phyloP scores from a whole-genome alignment of 345 rosid genomes.

The Cochlearia excelsa region DNA sequence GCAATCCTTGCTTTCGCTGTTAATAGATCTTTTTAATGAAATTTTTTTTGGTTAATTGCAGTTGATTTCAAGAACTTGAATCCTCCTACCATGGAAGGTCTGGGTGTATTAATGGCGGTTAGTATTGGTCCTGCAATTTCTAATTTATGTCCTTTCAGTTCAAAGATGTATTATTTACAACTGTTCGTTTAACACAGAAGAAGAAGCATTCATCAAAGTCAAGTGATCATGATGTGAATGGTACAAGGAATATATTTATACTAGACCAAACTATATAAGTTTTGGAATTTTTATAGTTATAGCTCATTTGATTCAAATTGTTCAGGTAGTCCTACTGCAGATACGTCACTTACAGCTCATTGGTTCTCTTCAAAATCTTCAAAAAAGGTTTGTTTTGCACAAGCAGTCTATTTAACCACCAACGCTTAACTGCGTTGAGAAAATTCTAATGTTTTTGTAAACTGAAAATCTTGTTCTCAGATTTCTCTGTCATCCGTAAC shows the following conservation, averaged over 20 bases:
- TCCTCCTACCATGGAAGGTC: conserved; percentile 75
- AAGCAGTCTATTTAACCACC: conserved; percentile 7
- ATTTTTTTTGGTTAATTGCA: conserved; percentile 29
- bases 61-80: conserved; percentile 60
- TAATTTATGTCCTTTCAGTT: not conserved
- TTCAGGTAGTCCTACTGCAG: conserved; percentile 53
- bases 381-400: conserved; percentile 57
- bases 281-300: conserved; percentile 9
- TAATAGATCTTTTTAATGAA: conserved; percentile 5
- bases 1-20: conserved; percentile 1
- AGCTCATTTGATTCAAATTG: conserved; percentile 18
- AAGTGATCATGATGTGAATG: conserved; percentile 48
- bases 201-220: conserved; percentile 53
- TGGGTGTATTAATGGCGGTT: conserved; percentile 54
- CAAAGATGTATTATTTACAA: not conserved
- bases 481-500: conserved; percentile 78
- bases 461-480: conserved; percentile 39
- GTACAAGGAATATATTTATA: conserved; percentile 39
- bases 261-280: conserved; percentile 1
- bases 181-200: conserved; percentile 41
- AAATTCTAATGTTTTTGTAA: conserved; percentile 13
- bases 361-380: conserved; percentile 89
- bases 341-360: conserved; percentile 49
- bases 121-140: conserved; percentile 27
- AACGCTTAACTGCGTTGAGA: conserved; percentile 10